Conservation (phyloP, 179 eudicot species). For the Dionaea muscipula region DNA sequence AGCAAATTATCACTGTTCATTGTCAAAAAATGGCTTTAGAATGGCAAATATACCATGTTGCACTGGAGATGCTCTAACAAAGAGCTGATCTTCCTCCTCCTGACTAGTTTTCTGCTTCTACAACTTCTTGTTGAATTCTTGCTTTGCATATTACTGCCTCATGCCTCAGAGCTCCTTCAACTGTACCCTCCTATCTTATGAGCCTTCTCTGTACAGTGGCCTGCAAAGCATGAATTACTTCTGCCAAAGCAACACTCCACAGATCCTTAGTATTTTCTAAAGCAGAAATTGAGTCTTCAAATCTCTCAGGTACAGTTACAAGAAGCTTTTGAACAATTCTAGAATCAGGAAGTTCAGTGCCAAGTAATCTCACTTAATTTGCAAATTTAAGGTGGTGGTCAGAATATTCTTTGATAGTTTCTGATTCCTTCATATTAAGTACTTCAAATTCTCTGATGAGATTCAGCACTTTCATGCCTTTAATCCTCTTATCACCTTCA, state of each 20-base stretch:
- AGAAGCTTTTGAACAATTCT: background rate
- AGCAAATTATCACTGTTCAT: too few relatives aligned
- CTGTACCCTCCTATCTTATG: constrained; percentile 1
- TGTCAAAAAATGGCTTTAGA: too few relatives aligned
- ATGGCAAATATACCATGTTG: too few relatives aligned
- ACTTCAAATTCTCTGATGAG: constrained; percentile 1
- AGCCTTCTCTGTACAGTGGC: constrained; percentile 1
- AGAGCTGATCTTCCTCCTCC: background rate
- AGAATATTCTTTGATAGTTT: too few relatives aligned
- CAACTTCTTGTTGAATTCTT: background rate
- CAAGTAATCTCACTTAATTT: background rate
- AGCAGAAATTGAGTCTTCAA: constrained; percentile 1
- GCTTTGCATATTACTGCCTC: background rate
- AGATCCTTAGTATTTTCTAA: constrained; percentile 3
- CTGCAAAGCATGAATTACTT: background rate
- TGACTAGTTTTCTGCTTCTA: background rate
- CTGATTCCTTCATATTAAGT: background rate
- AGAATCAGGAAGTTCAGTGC: background rate
- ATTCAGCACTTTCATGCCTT: constrained; percentile 5
- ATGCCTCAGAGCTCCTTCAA: background rate
- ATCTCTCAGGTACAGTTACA: constrained; percentile 5
- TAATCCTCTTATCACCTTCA: constrained; percentile 6
- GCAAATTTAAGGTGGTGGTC: too few relatives aligned
- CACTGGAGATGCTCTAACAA: too few relatives aligned
- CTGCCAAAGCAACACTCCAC: constrained; percentile 1